phyloP scores from a whole-genome alignment of 2,329 filamentous ascomycete genomes.

The Pseudogymnoascus sp. region DNA sequence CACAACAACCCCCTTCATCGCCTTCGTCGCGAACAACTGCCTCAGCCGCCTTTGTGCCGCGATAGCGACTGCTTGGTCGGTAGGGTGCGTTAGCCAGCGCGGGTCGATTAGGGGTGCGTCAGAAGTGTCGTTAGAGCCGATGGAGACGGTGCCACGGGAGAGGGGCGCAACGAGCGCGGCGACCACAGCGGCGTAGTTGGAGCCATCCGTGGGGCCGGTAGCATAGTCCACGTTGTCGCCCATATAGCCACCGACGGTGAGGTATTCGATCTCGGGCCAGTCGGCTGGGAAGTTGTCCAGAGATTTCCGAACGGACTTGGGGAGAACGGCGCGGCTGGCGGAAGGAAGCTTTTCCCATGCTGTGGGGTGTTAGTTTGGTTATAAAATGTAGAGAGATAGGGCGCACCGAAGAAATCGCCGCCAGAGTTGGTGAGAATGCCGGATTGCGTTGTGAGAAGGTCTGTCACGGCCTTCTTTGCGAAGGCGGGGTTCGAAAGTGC shows the following conservation, averaged over 20 bases:
- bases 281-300: not conserved
- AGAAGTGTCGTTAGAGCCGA: constrained; percentile 30
- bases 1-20: constrained; percentile 14
- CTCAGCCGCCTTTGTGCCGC: constrained; percentile 37
- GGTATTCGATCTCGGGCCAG: constrained; percentile 6
- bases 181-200: constrained; percentile 29
- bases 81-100: constrained; percentile 37
- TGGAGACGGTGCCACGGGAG: constrained; percentile 38
- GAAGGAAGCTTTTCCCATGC: constrained; percentile 8
- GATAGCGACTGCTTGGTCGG: constrained; percentile 39
- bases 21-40: constrained; percentile 18
- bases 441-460: constrained; percentile 2
- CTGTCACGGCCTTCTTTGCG: constrained; percentile 7
- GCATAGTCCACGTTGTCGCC: not conserved
- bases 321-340: not conserved
- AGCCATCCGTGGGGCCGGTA: constrained; percentile 24
- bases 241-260: not conserved
- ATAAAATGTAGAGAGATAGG: not conserved
- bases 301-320: not conserved
- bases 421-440: not conserved
- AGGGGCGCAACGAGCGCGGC: constrained; percentile 33
- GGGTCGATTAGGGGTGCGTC: constrained; percentile 35
- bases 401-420: not conserved
- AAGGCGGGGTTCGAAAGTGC: not conserved
- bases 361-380: not conserved